Conservation (phyloP, 352 stramenopile genomes). For the Phytophthora sojae region DNA sequence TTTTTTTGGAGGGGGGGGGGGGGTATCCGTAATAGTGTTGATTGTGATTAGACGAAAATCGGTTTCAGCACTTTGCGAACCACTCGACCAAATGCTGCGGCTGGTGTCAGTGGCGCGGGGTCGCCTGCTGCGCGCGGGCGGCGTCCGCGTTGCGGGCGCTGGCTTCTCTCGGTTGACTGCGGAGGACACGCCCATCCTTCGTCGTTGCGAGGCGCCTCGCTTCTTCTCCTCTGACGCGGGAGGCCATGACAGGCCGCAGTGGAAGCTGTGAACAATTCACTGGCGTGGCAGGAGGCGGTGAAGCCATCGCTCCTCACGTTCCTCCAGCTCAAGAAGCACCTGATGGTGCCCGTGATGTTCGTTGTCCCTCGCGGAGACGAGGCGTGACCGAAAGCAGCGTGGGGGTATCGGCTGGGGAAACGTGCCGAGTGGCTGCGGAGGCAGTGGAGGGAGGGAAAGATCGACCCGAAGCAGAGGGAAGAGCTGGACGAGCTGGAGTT, state of each 20-base stretch:
- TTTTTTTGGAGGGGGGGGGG: too few species aligned
- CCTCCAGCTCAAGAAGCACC: background rate
- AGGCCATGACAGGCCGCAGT: background rate
- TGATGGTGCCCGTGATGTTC: constrained; percentile 4
- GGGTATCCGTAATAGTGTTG: too few species aligned
- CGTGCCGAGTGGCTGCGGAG: constrained; percentile 2
- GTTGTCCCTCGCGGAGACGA: background rate
- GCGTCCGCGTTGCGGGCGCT: too few species aligned
- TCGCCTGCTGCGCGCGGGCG: background rate
- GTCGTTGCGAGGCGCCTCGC: background rate
- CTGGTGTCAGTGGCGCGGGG: background rate
- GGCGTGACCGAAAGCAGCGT: constrained; percentile 7
- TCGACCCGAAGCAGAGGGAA: constrained; percentile 14
- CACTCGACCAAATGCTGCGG: background rate
- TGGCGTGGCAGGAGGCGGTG: constrained; percentile 7
- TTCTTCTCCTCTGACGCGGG: background rate
- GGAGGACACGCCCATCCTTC: too few species aligned
- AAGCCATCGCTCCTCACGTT: constrained; percentile 1
- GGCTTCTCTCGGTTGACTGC: too few species aligned
- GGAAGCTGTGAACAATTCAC: background rate
- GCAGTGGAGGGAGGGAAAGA: background rate
- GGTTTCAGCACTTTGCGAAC: background rate
- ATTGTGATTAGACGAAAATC: too few species aligned
- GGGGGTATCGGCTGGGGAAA: constrained; percentile 7
- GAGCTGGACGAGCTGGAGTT: constrained; percentile 38